Base-by-base conservation (phyloP, 1,284 basidiomycete genomes). In the Ceratobasidium sp. region DNA sequence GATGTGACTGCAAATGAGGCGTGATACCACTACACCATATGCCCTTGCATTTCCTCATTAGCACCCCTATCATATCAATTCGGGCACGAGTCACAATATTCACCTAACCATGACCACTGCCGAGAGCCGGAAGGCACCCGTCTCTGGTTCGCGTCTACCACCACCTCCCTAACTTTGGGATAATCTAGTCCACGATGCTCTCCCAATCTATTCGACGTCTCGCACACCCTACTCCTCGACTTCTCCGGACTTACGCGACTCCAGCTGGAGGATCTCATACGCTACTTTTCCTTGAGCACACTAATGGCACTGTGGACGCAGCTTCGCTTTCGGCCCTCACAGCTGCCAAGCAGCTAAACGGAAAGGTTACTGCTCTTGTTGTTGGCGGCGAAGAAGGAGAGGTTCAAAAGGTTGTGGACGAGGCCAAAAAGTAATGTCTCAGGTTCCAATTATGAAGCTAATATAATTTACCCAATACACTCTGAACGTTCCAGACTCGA, bases 251-350 rank as follows among this genome's bases (percentile, higher is more conserved):
- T 6, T 65, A 54, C 29, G 46, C 71, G n/a, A 65, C 49, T n/a
- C 61, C 61, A 34, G 61, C 71, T 25, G 59, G 61, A 4, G 25
- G 25, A 43, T 25, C 91, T 0, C 90, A 92, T 83, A 90, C 95
- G 0, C 89, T 98, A 22, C 90, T 98, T 67, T 93, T 95, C 81
- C 86, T 98, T 78, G 97, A 98, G 85, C 95, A 98, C 84, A 90
- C 90, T 77, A 88, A 90, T 70, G 96, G 95, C 64, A 88, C 89
- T 79, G 89, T 99, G 80, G 95, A 96, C 79, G 89, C 95, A 5
- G 91, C 90, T 9, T 93, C 94, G n/a, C 88, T 98, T 76, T 95
- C 93, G 44, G 97, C 97, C 49, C 85, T 99, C 79, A 95, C 95
- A 0, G 97, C 97, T 37, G 97, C 97, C 0, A 86, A 90, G 79